Percentiles rank a stretch among this genome's conserved stretches.
Evolutionary conservation across 352 stramenopile genomes (phyloP).

Genomic region (Phytopythium mirpurense): DNA sequence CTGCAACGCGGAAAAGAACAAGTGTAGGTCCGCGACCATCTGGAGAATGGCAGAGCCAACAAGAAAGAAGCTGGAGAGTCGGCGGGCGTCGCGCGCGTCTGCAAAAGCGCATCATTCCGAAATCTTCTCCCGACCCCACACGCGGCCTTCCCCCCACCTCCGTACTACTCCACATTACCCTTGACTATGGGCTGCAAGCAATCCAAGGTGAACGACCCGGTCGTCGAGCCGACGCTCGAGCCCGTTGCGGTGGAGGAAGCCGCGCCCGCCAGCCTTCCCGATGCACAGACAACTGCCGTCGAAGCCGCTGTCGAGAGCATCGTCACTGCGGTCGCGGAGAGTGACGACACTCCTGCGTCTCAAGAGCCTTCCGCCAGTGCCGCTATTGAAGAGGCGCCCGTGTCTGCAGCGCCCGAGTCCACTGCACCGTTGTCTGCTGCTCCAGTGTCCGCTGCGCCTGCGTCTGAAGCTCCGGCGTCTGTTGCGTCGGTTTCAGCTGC

Average conservation of each 20-base stretch:
- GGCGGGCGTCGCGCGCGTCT: background rate
- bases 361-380: too few relatives aligned
- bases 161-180: background rate
- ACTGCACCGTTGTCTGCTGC: background rate
- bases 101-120: too few relatives aligned
- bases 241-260: constrained; percentile 4
- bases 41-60: too few relatives aligned
- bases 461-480: background rate
- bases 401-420: background rate
- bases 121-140: constrained; percentile 15
- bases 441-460: background rate
- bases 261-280: constrained; percentile 4
- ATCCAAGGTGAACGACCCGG: constrained; percentile 47
- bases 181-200: constrained; percentile 60
- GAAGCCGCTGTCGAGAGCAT: background rate
- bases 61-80: too few relatives aligned
- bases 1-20: too few relatives aligned
- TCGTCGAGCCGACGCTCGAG: constrained; percentile 26
- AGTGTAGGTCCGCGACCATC: too few relatives aligned
- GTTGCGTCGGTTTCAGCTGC: too few relatives aligned
- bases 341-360: too few relatives aligned
- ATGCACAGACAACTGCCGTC: background rate
- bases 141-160: constrained; percentile 3
- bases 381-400: background rate
- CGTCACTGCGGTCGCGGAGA: background rate